Evolutionary conservation across 768 basidiomycete species (phyloP), one percentile per base, ranked within the genome.

Genomic region (Clavaria fumosa): DNA sequence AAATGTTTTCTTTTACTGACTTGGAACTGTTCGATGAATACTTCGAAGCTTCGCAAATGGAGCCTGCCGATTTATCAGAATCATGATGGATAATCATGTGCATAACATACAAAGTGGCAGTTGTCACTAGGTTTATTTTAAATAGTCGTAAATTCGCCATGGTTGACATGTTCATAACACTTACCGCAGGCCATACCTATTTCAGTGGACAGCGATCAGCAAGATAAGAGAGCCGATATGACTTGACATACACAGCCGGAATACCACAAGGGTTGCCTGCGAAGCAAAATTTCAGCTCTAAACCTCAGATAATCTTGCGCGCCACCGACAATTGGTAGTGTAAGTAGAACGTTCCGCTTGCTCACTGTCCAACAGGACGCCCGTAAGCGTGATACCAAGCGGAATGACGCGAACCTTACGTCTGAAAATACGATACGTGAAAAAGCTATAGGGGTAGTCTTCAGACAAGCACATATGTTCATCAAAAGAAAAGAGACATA

Each of bases 361-460:
- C 9, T 28, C 14, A 28, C 26, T 28, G 26, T 14, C 26, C 14
- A n/a, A n/a, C 26, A 14, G 26, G 14, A 9, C 14, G 26, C 14
- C 26, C 9, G 26, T 28, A 9, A 9, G 14, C 14, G 9, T 9
- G 26, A 28, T 28, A 14, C 14, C 26, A 14, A 14, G 9, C 9
- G 9, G 9, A 14, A 28, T 9, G 26, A 28, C 26, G 26, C 9
- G 14, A 14, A 28, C 26, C 26, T 28, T 28, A 28, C 26, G 14
- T 28, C 44, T 50, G 39, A 53, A 53, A 41, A 61, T 60, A 19
- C 60, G 53, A 33, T 54, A 54, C 0, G 50, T 47, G 20, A 57
- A 60, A 34, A 60, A 62, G 38, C 61, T 61, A 34, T 4, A 12
- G 4, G 28, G 31, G 18, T 7, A 20, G 19, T 3, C 15, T 22